Evolutionary conservation across 2,329 filamentous ascomycete species (phyloP).

Genomic region (Bisporella sp.): DNA sequence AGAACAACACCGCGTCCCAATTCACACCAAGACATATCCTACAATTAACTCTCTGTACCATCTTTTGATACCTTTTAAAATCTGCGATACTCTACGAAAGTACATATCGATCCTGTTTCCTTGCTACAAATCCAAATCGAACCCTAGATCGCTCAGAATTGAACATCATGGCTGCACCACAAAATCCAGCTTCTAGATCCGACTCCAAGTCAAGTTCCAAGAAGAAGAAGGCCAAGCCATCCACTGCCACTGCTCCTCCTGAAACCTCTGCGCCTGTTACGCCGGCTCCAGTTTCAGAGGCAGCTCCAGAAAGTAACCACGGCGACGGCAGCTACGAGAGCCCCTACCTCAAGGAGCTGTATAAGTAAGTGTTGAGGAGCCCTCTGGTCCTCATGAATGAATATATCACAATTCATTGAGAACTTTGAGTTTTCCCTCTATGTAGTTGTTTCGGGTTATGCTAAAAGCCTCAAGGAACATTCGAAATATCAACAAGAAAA

Average conservation of each 20-base stretch:
- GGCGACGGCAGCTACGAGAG: constrained; percentile 60
- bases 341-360: constrained; percentile 77
- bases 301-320: constrained; percentile 28
- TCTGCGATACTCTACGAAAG: too few species aligned
- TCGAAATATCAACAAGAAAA: constrained; percentile 89
- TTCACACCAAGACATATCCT: too few species aligned
- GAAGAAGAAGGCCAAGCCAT: constrained; percentile 63
- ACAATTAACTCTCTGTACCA: too few species aligned
- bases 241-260: constrained; percentile 45
- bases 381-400: constrained; percentile 3
- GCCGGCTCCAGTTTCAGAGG: constrained; percentile 43
- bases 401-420: too few species aligned
- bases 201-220: constrained; percentile 58
- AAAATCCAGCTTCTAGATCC: constrained; percentile 52
- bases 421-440: too few species aligned
- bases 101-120: too few species aligned
- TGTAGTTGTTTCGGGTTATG: too few species aligned
- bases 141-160: background rate
- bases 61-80: too few species aligned
- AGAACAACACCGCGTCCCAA: too few species aligned
- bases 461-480: constrained; percentile 56
- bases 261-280: constrained; percentile 42
- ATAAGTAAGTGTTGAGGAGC: constrained; percentile 62
- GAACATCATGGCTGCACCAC: constrained; percentile 36
- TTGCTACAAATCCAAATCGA: constrained; percentile 24